These are phyloP conservation scores for Athelia sp. DNA, from an alignment of 1,284 basidiomycete genomes.

Conservation along the genomic window DNA sequence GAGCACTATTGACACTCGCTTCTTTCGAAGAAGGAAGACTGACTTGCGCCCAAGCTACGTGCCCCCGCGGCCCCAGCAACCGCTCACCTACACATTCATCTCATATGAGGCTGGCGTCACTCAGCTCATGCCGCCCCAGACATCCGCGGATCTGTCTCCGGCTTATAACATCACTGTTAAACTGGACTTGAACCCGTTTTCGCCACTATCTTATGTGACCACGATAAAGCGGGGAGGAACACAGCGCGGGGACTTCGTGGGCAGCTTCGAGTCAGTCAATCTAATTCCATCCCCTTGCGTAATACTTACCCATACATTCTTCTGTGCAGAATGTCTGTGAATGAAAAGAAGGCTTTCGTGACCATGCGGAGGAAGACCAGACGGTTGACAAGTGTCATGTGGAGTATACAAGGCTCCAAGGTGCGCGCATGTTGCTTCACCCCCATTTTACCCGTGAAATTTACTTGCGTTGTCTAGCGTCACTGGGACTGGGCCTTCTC, in stretches of 20 bases:
- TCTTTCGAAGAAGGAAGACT: not conserved
- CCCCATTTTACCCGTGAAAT: too few species aligned
- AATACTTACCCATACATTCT: not conserved
- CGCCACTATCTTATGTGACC: constrained; percentile 38
- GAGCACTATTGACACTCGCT: not conserved
- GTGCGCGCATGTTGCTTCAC: constrained; percentile 15
- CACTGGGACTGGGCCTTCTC: constrained; percentile 33
- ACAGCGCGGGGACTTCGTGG: constrained; percentile 29
- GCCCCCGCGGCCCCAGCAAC: constrained; percentile 21
- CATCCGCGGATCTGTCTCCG: constrained; percentile 19
- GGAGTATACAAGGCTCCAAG: constrained; percentile 23
- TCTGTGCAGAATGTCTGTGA: constrained; percentile 30
- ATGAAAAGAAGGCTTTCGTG: constrained; percentile 34
- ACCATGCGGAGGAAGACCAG: constrained; percentile 32
- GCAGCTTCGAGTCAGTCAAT: constrained; percentile 39
- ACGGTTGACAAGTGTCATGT: constrained; percentile 32
- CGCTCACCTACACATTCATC: constrained; percentile 33
- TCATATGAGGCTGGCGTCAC: constrained; percentile 24
- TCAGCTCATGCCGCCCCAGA: constrained; percentile 28
- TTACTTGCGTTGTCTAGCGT: too few species aligned
- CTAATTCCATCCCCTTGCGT: not conserved
- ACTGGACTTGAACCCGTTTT: constrained; percentile 39
- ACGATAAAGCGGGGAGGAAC: constrained; percentile 27
- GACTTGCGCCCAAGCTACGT: constrained; percentile 8
- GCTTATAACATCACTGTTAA: constrained; percentile 35